Evolutionary conservation across 2,329 filamentous ascomycete species (phyloP).

Genomic region (Atkinsonella hypoxylon): DNA sequence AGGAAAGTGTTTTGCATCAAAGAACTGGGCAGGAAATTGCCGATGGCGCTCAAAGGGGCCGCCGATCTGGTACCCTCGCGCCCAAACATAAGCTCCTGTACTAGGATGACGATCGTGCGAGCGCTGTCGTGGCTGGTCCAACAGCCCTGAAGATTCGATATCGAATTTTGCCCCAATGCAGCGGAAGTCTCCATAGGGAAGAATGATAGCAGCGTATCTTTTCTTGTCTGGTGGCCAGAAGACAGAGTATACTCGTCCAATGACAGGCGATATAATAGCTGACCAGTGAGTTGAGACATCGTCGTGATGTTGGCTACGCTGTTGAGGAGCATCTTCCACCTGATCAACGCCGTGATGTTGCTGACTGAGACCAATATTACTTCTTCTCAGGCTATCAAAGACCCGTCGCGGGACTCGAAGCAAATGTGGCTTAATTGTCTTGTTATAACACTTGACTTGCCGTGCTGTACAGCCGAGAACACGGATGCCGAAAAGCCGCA

Average conservation of each 20-base stretch:
- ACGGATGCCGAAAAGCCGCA: neutral
- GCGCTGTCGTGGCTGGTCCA: neutral
- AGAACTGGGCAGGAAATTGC: neutral
- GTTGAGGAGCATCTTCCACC: neutral
- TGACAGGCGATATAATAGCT: neutral
- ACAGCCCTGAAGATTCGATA: neutral
- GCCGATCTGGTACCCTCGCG: neutral
- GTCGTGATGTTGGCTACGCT: neutral
- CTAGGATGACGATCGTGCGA: neutral
- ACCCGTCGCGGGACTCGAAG: too few relatives aligned
- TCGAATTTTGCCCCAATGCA: neutral
- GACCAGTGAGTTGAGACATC: neutral
- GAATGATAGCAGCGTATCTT: neutral
- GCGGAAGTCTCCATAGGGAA: neutral
- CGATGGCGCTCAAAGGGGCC: neutral
- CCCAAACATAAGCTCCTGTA: neutral
- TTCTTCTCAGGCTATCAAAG: neutral
- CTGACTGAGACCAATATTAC: neutral
- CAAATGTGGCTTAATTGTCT: neutral
- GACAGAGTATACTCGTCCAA: neutral
- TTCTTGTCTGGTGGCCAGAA: neutral
- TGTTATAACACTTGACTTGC: neutral
- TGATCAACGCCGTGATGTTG: neutral
- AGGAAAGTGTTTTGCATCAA: neutral
- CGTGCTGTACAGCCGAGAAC: neutral